Conservation (phyloP, 148 eudicot genomes). For the Agrostemma githago region DNA sequence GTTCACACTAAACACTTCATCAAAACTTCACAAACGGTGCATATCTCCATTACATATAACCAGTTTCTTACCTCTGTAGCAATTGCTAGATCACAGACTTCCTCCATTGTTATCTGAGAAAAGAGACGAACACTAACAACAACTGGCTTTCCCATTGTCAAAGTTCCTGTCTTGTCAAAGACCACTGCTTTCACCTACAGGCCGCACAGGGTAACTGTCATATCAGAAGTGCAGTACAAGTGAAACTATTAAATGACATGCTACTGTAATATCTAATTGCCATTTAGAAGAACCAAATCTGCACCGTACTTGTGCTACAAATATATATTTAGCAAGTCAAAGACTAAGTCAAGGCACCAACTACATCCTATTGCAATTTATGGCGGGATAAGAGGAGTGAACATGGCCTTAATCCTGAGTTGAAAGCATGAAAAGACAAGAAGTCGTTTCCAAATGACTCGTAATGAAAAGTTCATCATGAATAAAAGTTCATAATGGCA, state of each 20-base stretch:
- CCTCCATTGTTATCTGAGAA: slow-evolving; percentile 68
- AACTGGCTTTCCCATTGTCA: slow-evolving; percentile 84
- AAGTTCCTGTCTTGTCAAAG: slow-evolving; percentile 97
- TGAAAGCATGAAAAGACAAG: background rate
- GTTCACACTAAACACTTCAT: background rate
- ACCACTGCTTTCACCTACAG: slow-evolving; percentile 76
- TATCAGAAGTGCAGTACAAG: slow-evolving; percentile 7
- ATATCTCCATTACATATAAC: background rate
- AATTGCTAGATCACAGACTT: slow-evolving; percentile 68
- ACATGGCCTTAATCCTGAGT: background rate
- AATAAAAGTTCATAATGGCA: background rate
- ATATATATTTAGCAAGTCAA: background rate
- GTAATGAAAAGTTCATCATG: background rate
- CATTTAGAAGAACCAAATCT: background rate
- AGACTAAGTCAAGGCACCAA: background rate
- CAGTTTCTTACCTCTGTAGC: slow-evolving; percentile 64
- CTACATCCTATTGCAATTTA: background rate
- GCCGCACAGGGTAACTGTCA: slow-evolving; percentile 41
- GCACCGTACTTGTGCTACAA: background rate
- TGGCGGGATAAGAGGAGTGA: background rate
- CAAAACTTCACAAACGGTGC: background rate
- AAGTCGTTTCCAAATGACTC: background rate
- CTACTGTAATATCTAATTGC: slow-evolving; percentile 1
- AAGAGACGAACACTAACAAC: slow-evolving; percentile 81
- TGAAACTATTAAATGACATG: slow-evolving; percentile 2